phyloP scores from a whole-genome alignment of 148 eudicot genomes.

The Rhododendron simsii region DNA sequence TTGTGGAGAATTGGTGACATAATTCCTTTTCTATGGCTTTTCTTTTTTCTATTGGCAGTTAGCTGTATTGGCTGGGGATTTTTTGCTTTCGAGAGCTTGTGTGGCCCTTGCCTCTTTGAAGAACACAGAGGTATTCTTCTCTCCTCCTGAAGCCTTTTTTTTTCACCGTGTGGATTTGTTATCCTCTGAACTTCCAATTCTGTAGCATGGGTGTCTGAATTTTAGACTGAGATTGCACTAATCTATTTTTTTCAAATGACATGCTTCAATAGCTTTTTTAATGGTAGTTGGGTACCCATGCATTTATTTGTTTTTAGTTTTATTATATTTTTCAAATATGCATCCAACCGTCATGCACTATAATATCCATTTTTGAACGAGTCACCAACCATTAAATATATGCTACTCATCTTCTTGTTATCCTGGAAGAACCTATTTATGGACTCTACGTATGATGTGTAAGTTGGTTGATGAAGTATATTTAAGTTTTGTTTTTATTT shows the following conservation, averaged over 20 bases:
- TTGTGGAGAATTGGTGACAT: not conserved
- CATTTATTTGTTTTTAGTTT: not conserved
- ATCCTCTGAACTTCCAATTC: not conserved
- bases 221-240: not conserved
- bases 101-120: conserved; percentile 83
- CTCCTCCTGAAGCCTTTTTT: not conserved
- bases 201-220: not conserved
- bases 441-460: not conserved
- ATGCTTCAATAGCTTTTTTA: not conserved
- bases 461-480: not conserved
- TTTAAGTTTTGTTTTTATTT: not conserved
- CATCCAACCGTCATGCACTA: not conserved
- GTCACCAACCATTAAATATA: not conserved
- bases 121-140: conserved; percentile 70
- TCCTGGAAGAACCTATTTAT: not conserved
- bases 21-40: not conserved
- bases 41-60: conserved; percentile 39
- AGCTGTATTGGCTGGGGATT: conserved; percentile 88
- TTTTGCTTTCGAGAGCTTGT: conserved; percentile 89
- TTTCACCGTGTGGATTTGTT: not conserved
- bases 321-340: not conserved
- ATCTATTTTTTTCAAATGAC: not conserved
- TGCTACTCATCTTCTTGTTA: not conserved
- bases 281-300: not conserved
- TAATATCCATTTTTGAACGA: not conserved